A percentile compares a stretch with the other conserved stretches of the same genome.
Evolutionary conservation across 1,284 basidiomycete species (phyloP).

Genomic region (Apiotrichum sp.): DNA sequence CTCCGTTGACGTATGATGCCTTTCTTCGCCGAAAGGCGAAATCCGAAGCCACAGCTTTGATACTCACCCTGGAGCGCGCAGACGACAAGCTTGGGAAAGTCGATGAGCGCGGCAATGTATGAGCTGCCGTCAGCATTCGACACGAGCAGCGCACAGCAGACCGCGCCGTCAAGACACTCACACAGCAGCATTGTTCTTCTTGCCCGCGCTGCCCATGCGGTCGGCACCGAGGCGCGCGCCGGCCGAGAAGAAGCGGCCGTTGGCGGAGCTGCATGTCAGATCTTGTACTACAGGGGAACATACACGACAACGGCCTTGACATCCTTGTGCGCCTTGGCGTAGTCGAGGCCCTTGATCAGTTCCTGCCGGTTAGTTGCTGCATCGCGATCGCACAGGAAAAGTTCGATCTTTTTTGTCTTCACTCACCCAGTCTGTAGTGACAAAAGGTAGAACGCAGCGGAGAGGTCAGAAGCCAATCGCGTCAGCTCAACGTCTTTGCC

Average conservation of each 20-base stretch:
- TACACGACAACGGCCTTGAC: constrained; percentile 18
- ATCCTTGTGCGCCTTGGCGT: constrained; percentile 8
- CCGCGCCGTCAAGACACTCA: background rate
- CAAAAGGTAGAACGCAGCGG: no score
- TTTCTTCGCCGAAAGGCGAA: no score
- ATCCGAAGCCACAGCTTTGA: background rate
- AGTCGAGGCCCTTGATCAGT: constrained; percentile 17
- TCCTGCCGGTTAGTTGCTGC: constrained; percentile 1
- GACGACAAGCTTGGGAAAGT: constrained; percentile 18
- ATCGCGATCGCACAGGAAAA: no score
- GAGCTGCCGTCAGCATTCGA: constrained; percentile 1
- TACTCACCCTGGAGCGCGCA: constrained; percentile 13
- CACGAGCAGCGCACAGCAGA: no score
- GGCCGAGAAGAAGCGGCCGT: constrained; percentile 15
- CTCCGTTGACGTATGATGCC: no score
- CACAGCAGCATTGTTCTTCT: constrained; percentile 1
- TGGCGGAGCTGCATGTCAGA: constrained; percentile 8
- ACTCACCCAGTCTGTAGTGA: background rate
- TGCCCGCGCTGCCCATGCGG: constrained; percentile 5
- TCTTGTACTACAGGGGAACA: background rate
- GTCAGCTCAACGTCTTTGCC: no score
- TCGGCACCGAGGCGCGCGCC: constrained; percentile 10
- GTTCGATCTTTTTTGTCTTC: no score
- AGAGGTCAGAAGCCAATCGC: no score
- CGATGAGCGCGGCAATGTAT: constrained; percentile 16